A percentile compares a stretch with the other conserved stretches of the same genome.
These are phyloP conservation scores for Tolypocladium inflatum DNA, from an alignment of 2,329 filamentous ascomycete species.

Conservation along the genomic window DNA sequence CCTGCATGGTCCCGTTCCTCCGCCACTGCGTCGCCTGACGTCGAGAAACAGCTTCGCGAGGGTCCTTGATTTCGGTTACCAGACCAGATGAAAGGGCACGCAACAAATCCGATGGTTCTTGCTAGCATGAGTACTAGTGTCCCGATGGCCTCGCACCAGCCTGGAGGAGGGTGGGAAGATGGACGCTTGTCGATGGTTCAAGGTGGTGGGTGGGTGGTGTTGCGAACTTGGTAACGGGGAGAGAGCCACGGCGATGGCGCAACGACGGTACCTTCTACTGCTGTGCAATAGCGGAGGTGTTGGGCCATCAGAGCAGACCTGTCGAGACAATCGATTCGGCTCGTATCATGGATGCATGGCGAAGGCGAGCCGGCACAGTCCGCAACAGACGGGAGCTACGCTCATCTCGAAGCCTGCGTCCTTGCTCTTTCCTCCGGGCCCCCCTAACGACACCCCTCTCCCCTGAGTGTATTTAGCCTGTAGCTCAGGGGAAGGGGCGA, in stretches of 20 bases:
- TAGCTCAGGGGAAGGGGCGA: slow-evolving; percentile 1
- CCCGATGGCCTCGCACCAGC: neutral
- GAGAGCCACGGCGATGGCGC: neutral
- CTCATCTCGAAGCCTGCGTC: neutral
- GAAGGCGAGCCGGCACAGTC: neutral
- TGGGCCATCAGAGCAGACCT: neutral
- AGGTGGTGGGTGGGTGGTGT: neutral
- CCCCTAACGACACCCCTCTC: neutral
- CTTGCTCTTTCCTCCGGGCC: neutral
- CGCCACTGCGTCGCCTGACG: neutral
- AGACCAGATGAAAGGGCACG: no score
- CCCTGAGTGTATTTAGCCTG: neutral
- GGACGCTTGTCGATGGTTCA: neutral
- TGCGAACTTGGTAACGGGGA: neutral
- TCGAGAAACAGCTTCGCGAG: neutral
- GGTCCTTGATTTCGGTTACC: neutral
- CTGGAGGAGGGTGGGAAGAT: neutral
- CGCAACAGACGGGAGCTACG: neutral
- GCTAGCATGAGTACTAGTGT: neutral
- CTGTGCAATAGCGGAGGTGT: neutral
- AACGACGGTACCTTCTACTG: neutral
- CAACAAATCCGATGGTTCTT: neutral
- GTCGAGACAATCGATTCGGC: neutral
- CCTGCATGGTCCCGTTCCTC: neutral
- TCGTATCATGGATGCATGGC: neutral